These are phyloP conservation scores for Citrullus colocynthis DNA, from an alignment of 306 rosid genomes.

Conservation along the genomic window DNA sequence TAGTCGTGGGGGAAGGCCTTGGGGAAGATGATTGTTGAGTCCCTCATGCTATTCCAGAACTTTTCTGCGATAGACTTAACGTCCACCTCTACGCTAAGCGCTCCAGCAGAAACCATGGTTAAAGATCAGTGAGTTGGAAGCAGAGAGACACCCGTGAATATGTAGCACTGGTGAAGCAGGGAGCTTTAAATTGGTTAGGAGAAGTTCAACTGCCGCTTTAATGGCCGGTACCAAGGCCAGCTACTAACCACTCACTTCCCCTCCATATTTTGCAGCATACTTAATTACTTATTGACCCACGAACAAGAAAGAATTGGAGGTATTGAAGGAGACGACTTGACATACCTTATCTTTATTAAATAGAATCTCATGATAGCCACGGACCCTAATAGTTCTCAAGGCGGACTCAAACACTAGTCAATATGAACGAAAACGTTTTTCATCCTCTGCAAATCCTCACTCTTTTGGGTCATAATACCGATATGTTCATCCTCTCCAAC, in stretches of 20 bases:
- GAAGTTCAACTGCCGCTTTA: conserved; percentile 18
- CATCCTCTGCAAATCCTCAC: neutral
- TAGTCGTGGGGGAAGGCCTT: conserved; percentile 58
- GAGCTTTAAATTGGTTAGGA: conserved; percentile 30
- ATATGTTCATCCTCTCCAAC: neutral
- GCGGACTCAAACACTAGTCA: neutral
- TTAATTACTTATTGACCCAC: neutral
- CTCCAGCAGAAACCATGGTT: conserved; percentile 22
- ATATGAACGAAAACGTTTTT: neutral
- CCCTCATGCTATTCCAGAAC: conserved; percentile 27
- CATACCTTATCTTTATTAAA: neutral
- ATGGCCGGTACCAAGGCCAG: neutral
- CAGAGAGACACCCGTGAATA: neutral
- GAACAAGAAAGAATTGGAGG: neutral
- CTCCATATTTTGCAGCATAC: neutral
- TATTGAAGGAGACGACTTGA: neutral
- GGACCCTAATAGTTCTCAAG: neutral
- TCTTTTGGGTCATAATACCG: neutral
- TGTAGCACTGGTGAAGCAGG: neutral
- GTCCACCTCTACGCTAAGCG: conserved; percentile 29
- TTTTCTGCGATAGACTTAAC: conserved; percentile 29
- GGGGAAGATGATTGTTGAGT: conserved; percentile 25
- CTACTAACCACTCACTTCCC: neutral
- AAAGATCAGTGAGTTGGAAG: neutral
- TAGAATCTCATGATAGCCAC: neutral